phyloP scores from a whole-genome alignment of 805 yeast species.

The Lipomyces oligophaga region DNA sequence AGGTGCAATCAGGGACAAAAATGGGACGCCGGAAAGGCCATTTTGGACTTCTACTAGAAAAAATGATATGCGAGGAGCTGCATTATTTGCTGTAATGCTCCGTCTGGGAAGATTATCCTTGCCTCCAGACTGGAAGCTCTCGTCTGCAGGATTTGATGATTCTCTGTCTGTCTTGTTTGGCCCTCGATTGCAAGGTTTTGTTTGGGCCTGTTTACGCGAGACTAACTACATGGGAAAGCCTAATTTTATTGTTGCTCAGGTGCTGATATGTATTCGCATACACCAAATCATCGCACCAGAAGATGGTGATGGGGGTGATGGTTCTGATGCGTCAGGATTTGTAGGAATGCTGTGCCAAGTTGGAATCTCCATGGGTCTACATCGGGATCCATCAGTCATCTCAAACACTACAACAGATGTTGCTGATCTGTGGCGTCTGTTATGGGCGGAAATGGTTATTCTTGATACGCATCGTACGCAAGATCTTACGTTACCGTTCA shows the following conservation, averaged over 20 bases:
- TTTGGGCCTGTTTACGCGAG: slow-evolving; percentile 19
- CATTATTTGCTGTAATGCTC: slow-evolving; percentile 22
- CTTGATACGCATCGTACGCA: slow-evolving; percentile 30
- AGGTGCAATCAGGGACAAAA: background rate
- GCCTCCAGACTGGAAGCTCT: slow-evolving; percentile 27
- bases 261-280: slow-evolving; percentile 30
- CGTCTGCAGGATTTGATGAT: slow-evolving; percentile 23
- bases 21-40: background rate
- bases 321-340: slow-evolving; percentile 29
- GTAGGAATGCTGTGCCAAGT: slow-evolving; percentile 30
- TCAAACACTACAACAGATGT: slow-evolving; percentile 23
- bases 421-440: slow-evolving; percentile 28
- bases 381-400: slow-evolving; percentile 32
- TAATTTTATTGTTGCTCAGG: slow-evolving; percentile 17
- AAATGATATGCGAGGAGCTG: slow-evolving; percentile 26
- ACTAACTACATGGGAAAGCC: slow-evolving; percentile 27
- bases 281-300: slow-evolving; percentile 29
- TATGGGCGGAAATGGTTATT: slow-evolving; percentile 32
- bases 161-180: slow-evolving; percentile 12
- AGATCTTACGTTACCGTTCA: slow-evolving; percentile 24
- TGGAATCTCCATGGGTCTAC: slow-evolving; percentile 33
- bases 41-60: slow-evolving; percentile 19
- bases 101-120: slow-evolving; percentile 29
- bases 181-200: slow-evolving; percentile 14
- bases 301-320: slow-evolving; percentile 31